Conservation (phyloP, 495 filamentous ascomycete species). For the Trypethelium eluteriae region DNA sequence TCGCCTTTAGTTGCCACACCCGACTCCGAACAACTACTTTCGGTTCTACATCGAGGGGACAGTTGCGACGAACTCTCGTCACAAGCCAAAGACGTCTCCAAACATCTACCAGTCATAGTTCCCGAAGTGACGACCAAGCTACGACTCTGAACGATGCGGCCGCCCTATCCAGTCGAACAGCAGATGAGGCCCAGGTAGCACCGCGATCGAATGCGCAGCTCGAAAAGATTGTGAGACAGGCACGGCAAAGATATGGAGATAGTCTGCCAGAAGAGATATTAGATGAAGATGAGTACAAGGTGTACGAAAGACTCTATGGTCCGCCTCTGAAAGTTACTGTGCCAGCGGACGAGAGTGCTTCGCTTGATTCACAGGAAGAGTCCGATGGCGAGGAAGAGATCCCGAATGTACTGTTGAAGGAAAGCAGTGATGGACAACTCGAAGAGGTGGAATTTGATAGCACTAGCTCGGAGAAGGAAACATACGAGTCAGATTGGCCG, state of each 20-base stretch:
- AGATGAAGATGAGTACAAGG: constrained; percentile 55
- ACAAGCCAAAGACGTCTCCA: background rate
- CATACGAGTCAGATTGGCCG: background rate
- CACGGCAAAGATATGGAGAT: constrained; percentile 69
- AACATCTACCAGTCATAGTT: background rate
- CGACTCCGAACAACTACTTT: background rate
- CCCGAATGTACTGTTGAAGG: constrained; percentile 39
- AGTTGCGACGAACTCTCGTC: background rate
- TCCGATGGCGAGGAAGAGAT: constrained; percentile 34
- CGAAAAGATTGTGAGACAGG: constrained; percentile 50
- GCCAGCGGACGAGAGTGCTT: constrained; percentile 46
- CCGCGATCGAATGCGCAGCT: constrained; percentile 4
- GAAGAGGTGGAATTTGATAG: constrained; percentile 30
- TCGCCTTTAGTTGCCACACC: constrained; percentile 3
- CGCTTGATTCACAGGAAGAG: constrained; percentile 38
- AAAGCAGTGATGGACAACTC: constrained; percentile 41
- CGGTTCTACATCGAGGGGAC: background rate
- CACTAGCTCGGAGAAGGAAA: constrained; percentile 21
- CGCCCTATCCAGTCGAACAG: background rate
- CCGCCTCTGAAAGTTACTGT: constrained; percentile 50
- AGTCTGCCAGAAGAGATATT: constrained; percentile 67
- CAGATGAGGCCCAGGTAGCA: background rate
- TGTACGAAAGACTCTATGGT: constrained; percentile 81
- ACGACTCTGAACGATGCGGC: background rate
- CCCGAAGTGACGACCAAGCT: background rate